Base-by-base conservation (phyloP, 805 yeast species). In the Candida ficus region DNA sequence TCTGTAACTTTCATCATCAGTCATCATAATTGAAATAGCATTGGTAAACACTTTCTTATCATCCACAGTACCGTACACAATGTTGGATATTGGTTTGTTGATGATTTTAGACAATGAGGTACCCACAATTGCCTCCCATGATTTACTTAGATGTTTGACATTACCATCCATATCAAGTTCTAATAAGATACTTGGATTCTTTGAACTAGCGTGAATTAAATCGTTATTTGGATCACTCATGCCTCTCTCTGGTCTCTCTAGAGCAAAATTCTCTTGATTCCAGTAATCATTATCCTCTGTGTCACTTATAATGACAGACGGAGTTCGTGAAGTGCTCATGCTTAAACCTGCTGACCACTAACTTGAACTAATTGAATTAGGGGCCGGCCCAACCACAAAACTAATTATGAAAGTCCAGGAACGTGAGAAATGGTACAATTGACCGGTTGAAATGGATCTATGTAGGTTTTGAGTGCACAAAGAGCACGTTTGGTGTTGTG, bases 161-260 rank as follows among this genome's bases (percentile, higher is more conserved):
- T 72, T 76, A 23, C 96, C 88, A 52, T 81, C 82, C 56, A 88
- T 63, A 53, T 83, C 90, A 45, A 93, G 64, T 61, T 91, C 99
- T 63, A 91, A 64, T 4, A 91, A 81, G n/a, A 82, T 78, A 11
- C 87, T 80, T 2, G 86, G 84, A 46, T 80, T 81, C 44, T 73
- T 70, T 2, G 82, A 71, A n/a, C 84, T 77, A 0, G 89, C 89
- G 22, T 75, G 60, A 12, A 71, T 65, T 38, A 83, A 61, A 47
- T 81, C 87, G 13, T 74, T 66, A 42, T 73, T 42, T 10, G 43
- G 33, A 22, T 34, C 37, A 29, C 38, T 38, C 13, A 22, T 18
- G 6, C 18, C 20, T 18, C 14, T 8, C 12, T 18, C 22, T 6
- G 18, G 4, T 18, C 4, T 9, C 13, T 6, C 10, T 4, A 29